Base-by-base conservation (phyloP, 2,329 filamentous ascomycete species). In the Ceratocystis smalleyi region DNA sequence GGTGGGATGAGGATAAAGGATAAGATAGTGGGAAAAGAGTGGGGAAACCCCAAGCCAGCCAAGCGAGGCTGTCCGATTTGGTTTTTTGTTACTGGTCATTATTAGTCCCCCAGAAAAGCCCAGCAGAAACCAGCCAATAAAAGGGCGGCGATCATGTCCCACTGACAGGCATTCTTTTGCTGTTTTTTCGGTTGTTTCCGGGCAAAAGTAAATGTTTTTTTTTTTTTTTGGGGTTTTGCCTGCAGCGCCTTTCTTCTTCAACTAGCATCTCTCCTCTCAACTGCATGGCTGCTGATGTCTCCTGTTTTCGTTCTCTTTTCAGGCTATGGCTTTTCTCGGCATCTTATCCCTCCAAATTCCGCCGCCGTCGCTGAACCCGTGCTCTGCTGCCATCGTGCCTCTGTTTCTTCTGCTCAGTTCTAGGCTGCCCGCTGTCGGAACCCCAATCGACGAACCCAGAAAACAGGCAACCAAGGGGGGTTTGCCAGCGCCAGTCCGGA, bases 121-220 rank as follows among this genome's bases (percentile, higher is more conserved):
- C 30, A n/a, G 2, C 1, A 8, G 30, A 35, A 24, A 6, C n/a
- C 15, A 30, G 54, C 54, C 24, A 57, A 57, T 57, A 6, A 57
- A 1, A 32, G 5, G 17, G 15, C 30, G 1, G 27, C 27, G 54
- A 57, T 57, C 35, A 35, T 35, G 54, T 12, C 27, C 54, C 54
- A 32, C 27, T 24, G 7, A 30, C 54, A 57, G 12, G 17, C 19
- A 8, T 35, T 57, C 27, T 57, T 35, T 32, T 35, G 8, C 1
- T 15, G 17, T 35, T 57, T 57, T 57, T 57, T 57, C 54, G 54
- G 54, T 35, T 57, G 54, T 32, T 57, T 57, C 54, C 54, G 54
- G 54, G 54, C 8, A 57, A 57, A 57, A 57, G 27, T n/a, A 35
- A 35, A 19, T 32, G 32, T 12, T 12, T 15, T 2, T 10, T 24